Evolutionary conservation across 2,329 filamentous ascomycete genomes (phyloP).

Genomic region (Aplosporella prunicola): DNA sequence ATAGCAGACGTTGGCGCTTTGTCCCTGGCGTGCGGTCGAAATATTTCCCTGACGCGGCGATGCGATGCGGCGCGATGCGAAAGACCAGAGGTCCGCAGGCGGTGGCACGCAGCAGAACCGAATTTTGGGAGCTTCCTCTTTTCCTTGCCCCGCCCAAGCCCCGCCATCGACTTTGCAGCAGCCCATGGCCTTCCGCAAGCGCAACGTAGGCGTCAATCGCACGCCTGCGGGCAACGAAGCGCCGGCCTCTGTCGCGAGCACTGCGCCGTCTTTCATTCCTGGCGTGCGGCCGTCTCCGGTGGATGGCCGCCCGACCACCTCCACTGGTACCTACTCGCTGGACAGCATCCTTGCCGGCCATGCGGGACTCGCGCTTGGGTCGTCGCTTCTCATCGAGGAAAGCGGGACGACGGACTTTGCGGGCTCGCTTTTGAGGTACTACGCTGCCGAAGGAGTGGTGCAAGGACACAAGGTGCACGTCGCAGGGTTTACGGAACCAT

Average conservation of each 20-base stretch:
- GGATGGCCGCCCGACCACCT: constrained; percentile 80
- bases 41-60: constrained; percentile 2
- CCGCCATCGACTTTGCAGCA: not conserved
- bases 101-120: too few species aligned
- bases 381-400: constrained; percentile 72
- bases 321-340: constrained; percentile 78
- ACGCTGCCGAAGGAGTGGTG: constrained; percentile 83
- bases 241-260: constrained; percentile 6
- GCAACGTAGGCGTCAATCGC: constrained; percentile 49
- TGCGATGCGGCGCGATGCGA: constrained; percentile 1
- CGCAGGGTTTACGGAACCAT: constrained; percentile 67
- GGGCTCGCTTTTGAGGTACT: constrained; percentile 74
- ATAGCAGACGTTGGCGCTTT: too few species aligned
- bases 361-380: constrained; percentile 72
- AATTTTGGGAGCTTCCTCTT: not conserved
- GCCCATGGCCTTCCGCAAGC: constrained; percentile 58
- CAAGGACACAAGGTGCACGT: constrained; percentile 87
- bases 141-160: not conserved
- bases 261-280: constrained; percentile 23
- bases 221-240: constrained; percentile 17
- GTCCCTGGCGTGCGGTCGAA: constrained; percentile 1
- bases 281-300: constrained; percentile 76
- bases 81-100: too few species aligned
- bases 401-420: constrained; percentile 91
- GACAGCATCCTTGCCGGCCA: constrained; percentile 82